These are phyloP conservation scores for Tremellales sp. DNA, from an alignment of 1,284 basidiomycete species.

Conservation along the genomic window DNA sequence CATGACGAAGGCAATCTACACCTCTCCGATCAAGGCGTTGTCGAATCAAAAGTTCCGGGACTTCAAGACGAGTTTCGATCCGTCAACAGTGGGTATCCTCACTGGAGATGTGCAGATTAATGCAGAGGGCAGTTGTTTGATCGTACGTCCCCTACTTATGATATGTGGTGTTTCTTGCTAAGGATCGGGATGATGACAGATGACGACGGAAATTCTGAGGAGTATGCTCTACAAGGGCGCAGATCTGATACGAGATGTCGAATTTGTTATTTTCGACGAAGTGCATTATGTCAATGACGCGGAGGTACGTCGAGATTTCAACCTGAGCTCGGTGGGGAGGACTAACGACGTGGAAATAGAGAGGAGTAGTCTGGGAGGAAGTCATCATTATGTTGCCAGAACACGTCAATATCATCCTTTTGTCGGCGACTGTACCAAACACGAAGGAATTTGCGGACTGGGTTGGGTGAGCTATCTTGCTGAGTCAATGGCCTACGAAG, in stretches of 20 bases:
- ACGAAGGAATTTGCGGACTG: constrained; percentile 98
- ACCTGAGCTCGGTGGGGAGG: not conserved
- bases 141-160: constrained; percentile 51
- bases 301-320: constrained; percentile 60
- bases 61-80: constrained; percentile 94
- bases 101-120: constrained; percentile 99
- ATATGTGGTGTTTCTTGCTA: no score
- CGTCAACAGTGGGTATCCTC: constrained; percentile 88
- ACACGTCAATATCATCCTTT: constrained; percentile 91
- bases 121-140: constrained; percentile 92
- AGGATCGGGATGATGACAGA: constrained; percentile 51
- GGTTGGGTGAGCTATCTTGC: constrained; percentile 72
- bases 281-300: constrained; percentile 99
- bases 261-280: constrained; percentile 99
- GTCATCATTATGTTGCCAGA: constrained; percentile 99
- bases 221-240: constrained; percentile 99
- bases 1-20: constrained; percentile 99
- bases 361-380: constrained; percentile 99
- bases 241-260: constrained; percentile 96
- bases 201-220: constrained; percentile 98
- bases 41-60: constrained; percentile 99
- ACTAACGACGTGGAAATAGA: constrained; percentile 52
- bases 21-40: constrained; percentile 96
- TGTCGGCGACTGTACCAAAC: constrained; percentile 98
- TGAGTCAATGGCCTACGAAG: not conserved